phyloP scores from a whole-genome alignment of 768 basidiomycete genomes.

The Mycena floridula region DNA sequence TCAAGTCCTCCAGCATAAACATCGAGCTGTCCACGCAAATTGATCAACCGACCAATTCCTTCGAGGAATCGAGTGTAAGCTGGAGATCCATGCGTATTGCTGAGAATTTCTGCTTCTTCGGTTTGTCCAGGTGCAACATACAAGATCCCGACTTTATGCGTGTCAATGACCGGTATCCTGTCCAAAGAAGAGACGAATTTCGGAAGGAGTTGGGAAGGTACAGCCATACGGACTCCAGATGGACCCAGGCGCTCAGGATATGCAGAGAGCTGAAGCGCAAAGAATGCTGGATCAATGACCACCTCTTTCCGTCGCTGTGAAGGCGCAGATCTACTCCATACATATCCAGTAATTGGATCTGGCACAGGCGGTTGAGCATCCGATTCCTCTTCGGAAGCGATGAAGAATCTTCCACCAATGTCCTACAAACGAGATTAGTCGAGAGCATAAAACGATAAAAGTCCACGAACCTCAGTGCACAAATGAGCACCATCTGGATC shows the following conservation, averaged over 20 bases:
- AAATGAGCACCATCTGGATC: too few relatives aligned
- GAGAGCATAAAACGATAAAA: too few relatives aligned
- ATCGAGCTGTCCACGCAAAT: slow-evolving; percentile 83
- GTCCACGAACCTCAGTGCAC: too few relatives aligned
- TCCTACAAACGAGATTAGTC: background rate
- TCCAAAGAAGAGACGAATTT: slow-evolving; percentile 68
- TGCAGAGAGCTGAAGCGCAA: slow-evolving; percentile 82
- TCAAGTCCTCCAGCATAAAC: slow-evolving; percentile 91
- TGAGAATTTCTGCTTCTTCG: slow-evolving; percentile 77
- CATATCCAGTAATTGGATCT: slow-evolving; percentile 76
- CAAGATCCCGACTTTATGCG: slow-evolving; percentile 93
- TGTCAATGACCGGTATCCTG: slow-evolving; percentile 89
- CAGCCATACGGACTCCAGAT: slow-evolving; percentile 36
- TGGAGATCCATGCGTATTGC: slow-evolving; percentile 89
- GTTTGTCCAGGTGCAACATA: slow-evolving; percentile 93
- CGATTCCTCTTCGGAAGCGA: slow-evolving; percentile 11
- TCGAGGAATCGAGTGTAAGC: slow-evolving; percentile 92
- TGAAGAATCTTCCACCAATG: slow-evolving; percentile 12
- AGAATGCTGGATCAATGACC: slow-evolving; percentile 75
- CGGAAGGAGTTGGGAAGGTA: slow-evolving; percentile 47
- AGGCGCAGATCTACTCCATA: slow-evolving; percentile 83
- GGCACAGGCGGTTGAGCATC: slow-evolving; percentile 34
- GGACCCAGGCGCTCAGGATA: slow-evolving; percentile 39
- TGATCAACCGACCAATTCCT: slow-evolving; percentile 82
- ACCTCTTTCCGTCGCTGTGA: slow-evolving; percentile 88